Evolutionary conservation across 192 early-diverging fungal species (phyloP), one percentile per base, ranked within the genome.

Genomic region (Gigaspora rosea): DNA sequence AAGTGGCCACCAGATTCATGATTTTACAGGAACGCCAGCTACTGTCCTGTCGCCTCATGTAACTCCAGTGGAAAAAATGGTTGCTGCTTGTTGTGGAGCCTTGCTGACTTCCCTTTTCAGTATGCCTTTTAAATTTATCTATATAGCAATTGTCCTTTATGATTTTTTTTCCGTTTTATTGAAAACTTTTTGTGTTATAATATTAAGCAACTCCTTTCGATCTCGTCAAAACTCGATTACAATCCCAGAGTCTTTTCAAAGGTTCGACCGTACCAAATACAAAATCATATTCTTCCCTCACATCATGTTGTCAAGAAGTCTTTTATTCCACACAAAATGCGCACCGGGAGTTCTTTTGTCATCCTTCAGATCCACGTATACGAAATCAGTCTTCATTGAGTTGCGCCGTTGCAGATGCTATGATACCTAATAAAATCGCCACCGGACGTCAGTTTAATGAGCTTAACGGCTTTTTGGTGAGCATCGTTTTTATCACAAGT

Each of bases 191-290:
- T 76, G 75, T 57, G 79, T 80, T 80, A 73, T 78, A 79, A 75
- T 75, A n/a, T 27, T 52, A 52, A 74, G 94, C 92, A 9, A 96
- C 92, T 15, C 95, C 95, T 3, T 88, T 96, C 50, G 95, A 96
- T 83, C 90, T 96, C 2, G 88, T 96, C n/a, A 96, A 96, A 78
- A 95, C 91, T 15, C 82, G 95, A 13, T 88, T 94, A 78, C 95
- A 96, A 79, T 86, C 90, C 20, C 88, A 84, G 79, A 82, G 77
- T 63, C 75, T 81, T 27, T 87, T 80, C 68, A 85, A 83, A 46
- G 79, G 84, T 13, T 81, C 83, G 61, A 59, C 76, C 9, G 41
- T 41, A 7, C 41, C 41, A 41, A 41, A 41, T 7, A 6, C 41
- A 41, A 41, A 41, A 41, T 41, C 41, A 41, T 41, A 41, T 41